Evolutionary conservation across 2,329 filamentous ascomycete species (phyloP), one percentile per base, ranked within the genome.

Genomic region (Colletotrichum incanum): DNA sequence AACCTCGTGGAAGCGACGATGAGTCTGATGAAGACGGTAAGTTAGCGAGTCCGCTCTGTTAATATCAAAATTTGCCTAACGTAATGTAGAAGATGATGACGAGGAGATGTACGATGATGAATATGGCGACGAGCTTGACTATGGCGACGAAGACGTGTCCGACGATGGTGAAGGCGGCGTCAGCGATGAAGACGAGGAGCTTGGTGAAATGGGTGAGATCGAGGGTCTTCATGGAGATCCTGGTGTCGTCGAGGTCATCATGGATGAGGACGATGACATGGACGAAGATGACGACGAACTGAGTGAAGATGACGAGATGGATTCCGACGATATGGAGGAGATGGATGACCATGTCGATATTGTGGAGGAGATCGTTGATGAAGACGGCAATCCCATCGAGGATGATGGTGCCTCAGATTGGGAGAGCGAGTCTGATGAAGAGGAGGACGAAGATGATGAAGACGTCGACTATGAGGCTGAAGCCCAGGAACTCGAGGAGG

Each of bases 41-140:
- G 81, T 75, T 34, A 11, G 41, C 54, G 16, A 34, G 26, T 8
- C 37, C 12, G 1, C 3, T 16, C 14, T 18, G 5, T 9, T 3
- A 45, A 47, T 18, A 26, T 16, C 34, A 63, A 64, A 75, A 76
- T 59, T 76, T 63, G 34, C 3, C 75, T 79, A 58, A 80, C 45
- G 1, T 6, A 14, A 14, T 65, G 18, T 81, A 60, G 79, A 83
- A 73, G 87, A 90, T 73, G 94, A 95, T 58, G 93, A 95, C 67
- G 94, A 96, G 76, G 94, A 96, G 77, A 96, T 98, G 93, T 97
- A 98, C 76, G 93, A 95, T 62, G 95, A 96, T 72, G 94, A 95
- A 66, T 94, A 94, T 72, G 96, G 94, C 76, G 94, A 98, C 47
- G 96, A 97, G 75, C 96, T 98, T 91, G 94, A 97, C 66, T 98